Percentiles rank a stretch among this genome's conserved stretches.
Conservation (phyloP, 2,329 filamentous ascomycete genomes). For the Ophiocordyceps australis region DNA sequence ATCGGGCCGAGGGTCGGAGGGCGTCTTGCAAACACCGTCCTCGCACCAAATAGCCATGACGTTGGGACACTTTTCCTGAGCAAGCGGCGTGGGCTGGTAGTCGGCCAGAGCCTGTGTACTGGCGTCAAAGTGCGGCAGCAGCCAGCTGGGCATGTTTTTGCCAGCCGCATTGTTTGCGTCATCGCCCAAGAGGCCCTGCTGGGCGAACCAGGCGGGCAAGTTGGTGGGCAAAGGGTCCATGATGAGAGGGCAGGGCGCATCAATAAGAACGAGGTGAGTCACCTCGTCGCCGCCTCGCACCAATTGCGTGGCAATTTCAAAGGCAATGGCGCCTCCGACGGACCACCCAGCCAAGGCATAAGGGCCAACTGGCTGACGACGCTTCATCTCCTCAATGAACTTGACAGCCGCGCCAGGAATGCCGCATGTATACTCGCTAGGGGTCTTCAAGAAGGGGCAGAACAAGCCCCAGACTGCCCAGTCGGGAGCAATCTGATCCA, state of each 20-base stretch:
- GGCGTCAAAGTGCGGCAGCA: neutral
- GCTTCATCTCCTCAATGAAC: neutral
- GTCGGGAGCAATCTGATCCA: neutral
- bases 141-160: neutral
- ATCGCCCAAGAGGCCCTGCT: neutral
- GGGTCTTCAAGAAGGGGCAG: neutral
- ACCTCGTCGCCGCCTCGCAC: neutral
- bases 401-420: neutral
- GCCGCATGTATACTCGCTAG: neutral
- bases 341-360: neutral
- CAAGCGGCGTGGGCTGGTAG: neutral
- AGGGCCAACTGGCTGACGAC: neutral
- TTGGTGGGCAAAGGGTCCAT: neutral
- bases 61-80: neutral
- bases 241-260: neutral
- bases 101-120: neutral
- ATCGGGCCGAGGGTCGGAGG: neutral
- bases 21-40: neutral
- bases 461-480: neutral
- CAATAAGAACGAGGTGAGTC: neutral
- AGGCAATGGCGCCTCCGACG: neutral
- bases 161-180: neutral
- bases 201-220: neutral
- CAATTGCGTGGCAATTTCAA: neutral
- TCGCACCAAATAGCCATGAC: neutral